Evolutionary conservation across 225 moss, liverwort and hornwort genomes (phyloP).

Genomic region (Pleurozium schreberi): DNA sequence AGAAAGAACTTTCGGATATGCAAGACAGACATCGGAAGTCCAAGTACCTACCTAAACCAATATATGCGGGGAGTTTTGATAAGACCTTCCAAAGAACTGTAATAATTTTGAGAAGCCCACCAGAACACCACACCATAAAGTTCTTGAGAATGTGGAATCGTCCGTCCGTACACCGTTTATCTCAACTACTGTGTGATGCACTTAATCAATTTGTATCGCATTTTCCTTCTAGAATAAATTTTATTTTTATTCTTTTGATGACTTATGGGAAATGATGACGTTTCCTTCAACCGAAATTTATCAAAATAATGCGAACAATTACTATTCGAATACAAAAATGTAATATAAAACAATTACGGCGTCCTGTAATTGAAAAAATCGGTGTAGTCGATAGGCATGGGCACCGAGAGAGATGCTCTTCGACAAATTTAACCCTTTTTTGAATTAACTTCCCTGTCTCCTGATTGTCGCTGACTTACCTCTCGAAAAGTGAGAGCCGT

Average conservation of each 20-base stretch:
- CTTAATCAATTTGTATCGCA: background rate
- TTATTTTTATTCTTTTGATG: background rate
- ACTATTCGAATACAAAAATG: background rate
- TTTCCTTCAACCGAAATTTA: background rate
- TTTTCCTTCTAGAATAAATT: background rate
- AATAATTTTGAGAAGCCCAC: background rate
- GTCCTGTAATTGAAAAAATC: background rate
- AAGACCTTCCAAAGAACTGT: background rate
- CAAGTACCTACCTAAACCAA: conserved; percentile 32
- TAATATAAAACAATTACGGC: background rate
- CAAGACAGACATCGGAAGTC: conserved; percentile 93
- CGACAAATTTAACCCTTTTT: background rate
- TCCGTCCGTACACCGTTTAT: background rate
- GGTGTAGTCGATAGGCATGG: background rate
- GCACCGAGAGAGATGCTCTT: background rate
- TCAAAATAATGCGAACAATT: background rate
- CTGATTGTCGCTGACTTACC: background rate
- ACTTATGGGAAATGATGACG: too few relatives aligned
- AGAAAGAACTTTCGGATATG: conserved; percentile 70
- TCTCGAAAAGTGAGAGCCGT: background rate
- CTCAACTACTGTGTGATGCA: background rate
- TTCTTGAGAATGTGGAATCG: background rate
- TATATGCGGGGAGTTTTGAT: background rate
- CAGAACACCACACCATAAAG: background rate
- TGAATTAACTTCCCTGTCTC: background rate